Evolutionary conservation across 2,329 filamentous ascomycete species (phyloP).

Genomic region (Trichoderma sp.): DNA sequence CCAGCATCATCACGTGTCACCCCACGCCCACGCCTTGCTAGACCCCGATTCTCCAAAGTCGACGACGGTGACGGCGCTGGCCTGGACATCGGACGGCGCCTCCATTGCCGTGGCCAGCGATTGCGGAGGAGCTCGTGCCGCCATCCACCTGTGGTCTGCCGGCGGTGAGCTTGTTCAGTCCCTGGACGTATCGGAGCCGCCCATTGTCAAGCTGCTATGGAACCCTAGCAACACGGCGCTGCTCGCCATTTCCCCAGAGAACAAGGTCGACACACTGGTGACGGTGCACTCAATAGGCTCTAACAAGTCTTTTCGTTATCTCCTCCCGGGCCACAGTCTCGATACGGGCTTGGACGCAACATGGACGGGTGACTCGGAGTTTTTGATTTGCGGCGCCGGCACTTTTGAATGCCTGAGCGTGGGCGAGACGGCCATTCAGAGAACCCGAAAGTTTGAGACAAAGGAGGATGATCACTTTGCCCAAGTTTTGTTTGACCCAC

Average conservation of each 20-base stretch:
- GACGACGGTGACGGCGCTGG: slow-evolving; percentile 57
- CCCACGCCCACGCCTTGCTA: slow-evolving; percentile 42
- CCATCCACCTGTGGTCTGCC: slow-evolving; percentile 55
- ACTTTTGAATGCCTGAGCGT: slow-evolving; percentile 50
- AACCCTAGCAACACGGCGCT: slow-evolving; percentile 55
- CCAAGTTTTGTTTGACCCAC: slow-evolving; percentile 56
- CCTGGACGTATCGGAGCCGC: slow-evolving; percentile 58
- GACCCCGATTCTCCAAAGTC: slow-evolving; percentile 52
- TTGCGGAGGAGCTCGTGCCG: slow-evolving; percentile 45
- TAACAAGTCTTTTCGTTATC: slow-evolving; percentile 47
- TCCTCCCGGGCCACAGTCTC: slow-evolving; percentile 51
- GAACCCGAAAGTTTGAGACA: slow-evolving; percentile 50
- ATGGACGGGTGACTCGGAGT: slow-evolving; percentile 59
- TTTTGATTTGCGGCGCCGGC: slow-evolving; percentile 59
- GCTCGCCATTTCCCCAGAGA: slow-evolving; percentile 56
- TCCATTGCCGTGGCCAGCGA: slow-evolving; percentile 59
- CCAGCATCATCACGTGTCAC: slow-evolving; percentile 45
- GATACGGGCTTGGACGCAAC: slow-evolving; percentile 55
- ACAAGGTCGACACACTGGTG: slow-evolving; percentile 50
- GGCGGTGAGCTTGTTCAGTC: slow-evolving; percentile 53
- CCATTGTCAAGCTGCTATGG: slow-evolving; percentile 61
- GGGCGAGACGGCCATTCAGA: slow-evolving; percentile 46
- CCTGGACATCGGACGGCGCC: slow-evolving; percentile 58
- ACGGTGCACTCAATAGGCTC: slow-evolving; percentile 51
- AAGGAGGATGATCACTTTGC: slow-evolving; percentile 53